Evolutionary conservation across 306 rosid species (phyloP).

Genomic region (Argentina anserina): DNA sequence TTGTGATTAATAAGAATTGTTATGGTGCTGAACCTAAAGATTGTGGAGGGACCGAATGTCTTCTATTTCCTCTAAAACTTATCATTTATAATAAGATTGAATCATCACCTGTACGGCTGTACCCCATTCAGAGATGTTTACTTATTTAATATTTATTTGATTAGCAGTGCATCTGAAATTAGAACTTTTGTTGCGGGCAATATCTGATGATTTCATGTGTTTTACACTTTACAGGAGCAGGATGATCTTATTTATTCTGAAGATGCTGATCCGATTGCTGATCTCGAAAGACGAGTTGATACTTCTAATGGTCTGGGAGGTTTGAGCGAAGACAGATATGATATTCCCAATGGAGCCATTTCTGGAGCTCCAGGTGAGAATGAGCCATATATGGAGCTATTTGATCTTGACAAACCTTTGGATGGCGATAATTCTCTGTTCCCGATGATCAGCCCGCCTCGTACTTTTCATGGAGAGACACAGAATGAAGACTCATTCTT

Average conservation of each 20-base stretch:
- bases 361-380: not conserved
- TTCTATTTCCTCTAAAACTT: not conserved
- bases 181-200: not conserved
- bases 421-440: not conserved
- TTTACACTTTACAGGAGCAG: constrained; percentile 28
- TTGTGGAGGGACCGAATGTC: not conserved
- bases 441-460: not conserved
- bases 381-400: constrained; percentile 43
- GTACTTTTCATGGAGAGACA: not conserved
- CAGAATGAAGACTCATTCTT: not conserved
- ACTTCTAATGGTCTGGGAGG: constrained; percentile 25
- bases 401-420: constrained; percentile 42
- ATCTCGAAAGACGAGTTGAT: constrained; percentile 15
- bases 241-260: constrained; percentile 4
- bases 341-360: constrained; percentile 6
- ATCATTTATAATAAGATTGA: not conserved
- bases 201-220: constrained; percentile 8
- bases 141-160: too few species aligned
- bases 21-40: not conserved
- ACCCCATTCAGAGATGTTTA: too few species aligned
- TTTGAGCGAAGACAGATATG: constrained; percentile 18
- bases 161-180: not conserved
- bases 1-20: not conserved
- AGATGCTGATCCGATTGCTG: constrained; percentile 7
- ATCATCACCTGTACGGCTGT: not conserved